Conservation (phyloP, 768 basidiomycete genomes). For the Pisolithus tinctorius region DNA sequence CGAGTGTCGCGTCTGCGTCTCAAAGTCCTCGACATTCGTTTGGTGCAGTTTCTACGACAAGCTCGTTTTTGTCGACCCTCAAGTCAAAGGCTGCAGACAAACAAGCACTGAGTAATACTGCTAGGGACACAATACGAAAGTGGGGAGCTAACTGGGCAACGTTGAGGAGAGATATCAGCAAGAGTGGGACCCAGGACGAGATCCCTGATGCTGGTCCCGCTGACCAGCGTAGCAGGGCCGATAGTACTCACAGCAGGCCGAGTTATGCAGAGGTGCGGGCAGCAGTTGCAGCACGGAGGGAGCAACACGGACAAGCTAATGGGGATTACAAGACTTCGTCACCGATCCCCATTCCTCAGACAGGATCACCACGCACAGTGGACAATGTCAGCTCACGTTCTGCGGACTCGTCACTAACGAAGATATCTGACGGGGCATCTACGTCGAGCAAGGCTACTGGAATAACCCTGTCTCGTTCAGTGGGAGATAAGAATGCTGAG, state of each 20-base stretch:
- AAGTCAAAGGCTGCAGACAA: slow-evolving; percentile 77
- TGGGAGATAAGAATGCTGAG: slow-evolving; percentile 23
- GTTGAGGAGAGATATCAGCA: slow-evolving; percentile 47
- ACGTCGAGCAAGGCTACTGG: slow-evolving; percentile 15
- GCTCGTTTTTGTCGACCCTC: slow-evolving; percentile 72
- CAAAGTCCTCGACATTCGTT: slow-evolving; percentile 41
- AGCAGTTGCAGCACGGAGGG: slow-evolving; percentile 63
- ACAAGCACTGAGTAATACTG: slow-evolving; percentile 76
- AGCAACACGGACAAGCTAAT: slow-evolving; percentile 31
- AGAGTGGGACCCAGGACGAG: slow-evolving; percentile 30
- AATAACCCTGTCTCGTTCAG: slow-evolving; percentile 32
- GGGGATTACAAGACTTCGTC: slow-evolving; percentile 15
- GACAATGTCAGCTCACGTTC: slow-evolving; percentile 20
- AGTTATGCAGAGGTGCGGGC: slow-evolving; percentile 73
- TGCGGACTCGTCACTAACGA: slow-evolving; percentile 13
- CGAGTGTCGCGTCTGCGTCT: slow-evolving; percentile 14
- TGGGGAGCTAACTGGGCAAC: slow-evolving; percentile 83
- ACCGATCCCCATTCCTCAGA: slow-evolving; percentile 30
- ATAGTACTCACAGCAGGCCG: slow-evolving; percentile 39
- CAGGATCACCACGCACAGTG: slow-evolving; percentile 19
- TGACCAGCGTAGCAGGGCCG: slow-evolving; percentile 29
- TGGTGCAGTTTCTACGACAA: slow-evolving; percentile 16
- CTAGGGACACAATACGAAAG: slow-evolving; percentile 86
- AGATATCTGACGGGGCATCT: slow-evolving; percentile 15
- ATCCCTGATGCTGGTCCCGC: slow-evolving; percentile 35